Percentiles rank a stretch among this genome's conserved stretches.
phyloP scores from a whole-genome alignment of 441 rosid genomes.

The Gossypium schwendimanii region DNA sequence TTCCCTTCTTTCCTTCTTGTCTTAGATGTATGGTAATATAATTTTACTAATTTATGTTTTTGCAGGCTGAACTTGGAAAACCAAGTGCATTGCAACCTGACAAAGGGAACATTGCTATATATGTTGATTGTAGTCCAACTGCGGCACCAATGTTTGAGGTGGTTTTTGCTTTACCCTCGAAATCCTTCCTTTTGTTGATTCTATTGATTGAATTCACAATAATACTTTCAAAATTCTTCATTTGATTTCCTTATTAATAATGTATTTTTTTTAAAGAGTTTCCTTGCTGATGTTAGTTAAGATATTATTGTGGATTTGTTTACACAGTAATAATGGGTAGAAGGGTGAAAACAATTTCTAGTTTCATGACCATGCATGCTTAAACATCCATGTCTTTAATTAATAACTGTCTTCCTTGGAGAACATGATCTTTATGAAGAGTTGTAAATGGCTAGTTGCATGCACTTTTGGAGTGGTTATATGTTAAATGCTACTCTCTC shows the following conservation, averaged over 20 bases:
- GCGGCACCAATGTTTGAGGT: constrained; percentile 72
- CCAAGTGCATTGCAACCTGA: constrained; percentile 65
- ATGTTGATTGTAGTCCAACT: constrained; percentile 78
- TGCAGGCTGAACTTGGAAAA: constrained; percentile 83
- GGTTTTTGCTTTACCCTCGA: background rate
- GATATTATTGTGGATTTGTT: background rate
- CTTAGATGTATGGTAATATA: background rate
- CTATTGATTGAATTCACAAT: background rate
- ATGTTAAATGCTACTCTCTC: background rate
- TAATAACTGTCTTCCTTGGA: background rate
- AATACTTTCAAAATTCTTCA: background rate
- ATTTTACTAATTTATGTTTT: background rate
- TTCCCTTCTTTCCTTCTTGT: background rate
- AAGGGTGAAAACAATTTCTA: background rate
- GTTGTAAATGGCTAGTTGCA: background rate
- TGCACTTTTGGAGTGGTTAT: background rate
- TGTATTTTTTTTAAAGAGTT: background rate
- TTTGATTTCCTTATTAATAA: background rate
- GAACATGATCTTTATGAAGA: background rate
- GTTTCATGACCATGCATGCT: background rate
- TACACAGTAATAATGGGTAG: background rate
- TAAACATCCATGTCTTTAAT: background rate
- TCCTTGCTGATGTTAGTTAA: background rate
- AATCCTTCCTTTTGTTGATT: background rate
- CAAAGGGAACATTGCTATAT: constrained; percentile 64